Evolutionary conservation across 2,329 filamentous ascomycete genomes (phyloP).

Genomic region (Didymella pomorum): DNA sequence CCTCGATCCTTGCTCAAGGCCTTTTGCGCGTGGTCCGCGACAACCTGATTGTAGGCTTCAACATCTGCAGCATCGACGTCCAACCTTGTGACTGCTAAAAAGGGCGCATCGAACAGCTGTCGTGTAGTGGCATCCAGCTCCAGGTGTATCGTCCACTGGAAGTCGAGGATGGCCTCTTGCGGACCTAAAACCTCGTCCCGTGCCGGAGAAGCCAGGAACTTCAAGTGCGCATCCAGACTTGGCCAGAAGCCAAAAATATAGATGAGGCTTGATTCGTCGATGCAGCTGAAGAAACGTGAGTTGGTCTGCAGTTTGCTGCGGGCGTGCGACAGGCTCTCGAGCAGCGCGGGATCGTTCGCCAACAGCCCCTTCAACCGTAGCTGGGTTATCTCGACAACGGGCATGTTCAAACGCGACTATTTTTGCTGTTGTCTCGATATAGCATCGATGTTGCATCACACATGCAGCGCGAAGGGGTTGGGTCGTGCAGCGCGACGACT

Average conservation of each 20-base stretch:
- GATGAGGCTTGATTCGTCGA: slow-evolving; percentile 38
- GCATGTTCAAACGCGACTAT: slow-evolving; percentile 26
- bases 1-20: slow-evolving; percentile 24
- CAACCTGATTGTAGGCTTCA: slow-evolving; percentile 25
- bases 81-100: slow-evolving; percentile 36
- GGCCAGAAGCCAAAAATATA: slow-evolving; percentile 47
- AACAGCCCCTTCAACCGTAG: slow-evolving; percentile 35
- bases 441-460: slow-evolving; percentile 20
- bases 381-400: slow-evolving; percentile 41
- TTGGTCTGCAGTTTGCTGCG: slow-evolving; percentile 38
- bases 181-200: slow-evolving; percentile 38
- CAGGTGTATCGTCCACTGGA: slow-evolving; percentile 42
- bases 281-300: slow-evolving; percentile 42
- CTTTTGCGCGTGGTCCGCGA: slow-evolving; percentile 24
- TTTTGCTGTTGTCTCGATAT: not conserved
- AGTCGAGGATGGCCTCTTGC: slow-evolving; percentile 41
- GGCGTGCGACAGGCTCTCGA: slow-evolving; percentile 41
- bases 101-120: slow-evolving; percentile 36
- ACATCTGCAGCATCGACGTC: slow-evolving; percentile 22
- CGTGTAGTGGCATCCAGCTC: slow-evolving; percentile 31
- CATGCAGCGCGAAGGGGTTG: slow-evolving; percentile 26
- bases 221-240: slow-evolving; percentile 37
- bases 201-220: slow-evolving; percentile 39
- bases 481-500: slow-evolving; percentile 25
- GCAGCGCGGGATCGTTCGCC: slow-evolving; percentile 31